Evolutionary conservation across 192 early-diverging fungal species (phyloP).

Genomic region (Coemansia sp.): DNA sequence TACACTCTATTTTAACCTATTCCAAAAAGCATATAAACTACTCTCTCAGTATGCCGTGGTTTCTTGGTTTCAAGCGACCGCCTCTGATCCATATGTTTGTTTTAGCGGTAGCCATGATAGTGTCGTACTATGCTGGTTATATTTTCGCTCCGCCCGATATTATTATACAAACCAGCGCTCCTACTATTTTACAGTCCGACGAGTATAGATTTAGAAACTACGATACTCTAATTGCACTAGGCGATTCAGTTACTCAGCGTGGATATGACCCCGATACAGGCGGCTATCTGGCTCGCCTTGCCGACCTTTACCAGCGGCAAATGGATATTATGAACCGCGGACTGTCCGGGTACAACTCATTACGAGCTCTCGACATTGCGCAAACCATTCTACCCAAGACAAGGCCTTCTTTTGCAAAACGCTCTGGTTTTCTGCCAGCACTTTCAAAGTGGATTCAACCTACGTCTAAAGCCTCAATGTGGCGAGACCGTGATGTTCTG

Average conservation of each 20-base stretch:
- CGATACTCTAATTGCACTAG: constrained; percentile 27
- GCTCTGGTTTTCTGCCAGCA: background rate
- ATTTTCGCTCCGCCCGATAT: background rate
- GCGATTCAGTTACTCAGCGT: constrained; percentile 41
- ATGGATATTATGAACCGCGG: constrained; percentile 79
- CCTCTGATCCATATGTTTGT: background rate
- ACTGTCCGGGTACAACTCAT: constrained; percentile 53
- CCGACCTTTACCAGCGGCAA: constrained; percentile 62
- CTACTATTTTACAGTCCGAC: background rate
- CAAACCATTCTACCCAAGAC: background rate
- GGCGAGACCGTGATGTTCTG: background rate
- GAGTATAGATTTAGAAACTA: constrained; percentile 12
- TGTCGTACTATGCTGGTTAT: background rate
- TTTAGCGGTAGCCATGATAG: background rate
- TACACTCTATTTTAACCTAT: background rate
- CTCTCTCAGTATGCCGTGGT: background rate
- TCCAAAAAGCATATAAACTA: background rate
- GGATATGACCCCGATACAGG: constrained; percentile 23
- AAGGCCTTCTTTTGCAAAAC: background rate
- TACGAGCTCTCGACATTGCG: background rate
- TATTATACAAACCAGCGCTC: background rate
- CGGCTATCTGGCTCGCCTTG: constrained; percentile 57
- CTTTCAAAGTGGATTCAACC: background rate
- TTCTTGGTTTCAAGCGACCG: background rate
- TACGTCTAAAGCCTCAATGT: background rate